Percentiles rank a stretch among this genome's conserved stretches.
Conservation (phyloP, 805 yeast species). For the Lachancea sp. region DNA sequence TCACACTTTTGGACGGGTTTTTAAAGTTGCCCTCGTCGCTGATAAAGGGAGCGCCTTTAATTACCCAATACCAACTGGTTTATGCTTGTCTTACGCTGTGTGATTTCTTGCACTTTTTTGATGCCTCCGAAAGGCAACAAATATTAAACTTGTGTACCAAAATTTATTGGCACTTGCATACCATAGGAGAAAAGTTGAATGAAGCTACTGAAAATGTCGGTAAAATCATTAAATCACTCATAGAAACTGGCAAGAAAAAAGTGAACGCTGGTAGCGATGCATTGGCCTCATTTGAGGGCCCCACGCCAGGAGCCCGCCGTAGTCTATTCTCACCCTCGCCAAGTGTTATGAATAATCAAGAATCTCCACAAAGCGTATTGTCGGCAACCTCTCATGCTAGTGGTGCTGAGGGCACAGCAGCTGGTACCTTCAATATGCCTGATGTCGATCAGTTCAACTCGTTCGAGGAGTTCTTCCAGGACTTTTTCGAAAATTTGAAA, state of each 20-base stretch:
- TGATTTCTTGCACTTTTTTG: constrained; percentile 40
- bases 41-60: constrained; percentile 51
- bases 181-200: constrained; percentile 49
- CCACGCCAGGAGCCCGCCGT: background rate
- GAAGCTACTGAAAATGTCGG: constrained; percentile 59
- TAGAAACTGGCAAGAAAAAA: constrained; percentile 38
- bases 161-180: constrained; percentile 53
- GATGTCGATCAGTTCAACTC: constrained; percentile 45
- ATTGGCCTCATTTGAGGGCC: background rate
- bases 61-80: constrained; percentile 45
- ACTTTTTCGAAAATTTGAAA: constrained; percentile 35
- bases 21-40: constrained; percentile 40
- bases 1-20: constrained; percentile 41
- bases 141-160: constrained; percentile 44
- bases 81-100: constrained; percentile 50
- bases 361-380: constrained; percentile 6
- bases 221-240: constrained; percentile 44
- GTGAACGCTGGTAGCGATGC: constrained; percentile 10
- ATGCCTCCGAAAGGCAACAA: constrained; percentile 36
- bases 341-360: background rate
- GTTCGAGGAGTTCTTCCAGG: constrained; percentile 53
- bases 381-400: constrained; percentile 11
- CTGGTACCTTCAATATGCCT: constrained; percentile 30
- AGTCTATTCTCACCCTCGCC: background rate
- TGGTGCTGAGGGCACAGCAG: constrained; percentile 1